Percentiles rank a stretch among this genome's conserved stretches.
Evolutionary conservation across 352 stramenopile genomes (phyloP).

Genomic region (Thalassiosira exigua): DNA sequence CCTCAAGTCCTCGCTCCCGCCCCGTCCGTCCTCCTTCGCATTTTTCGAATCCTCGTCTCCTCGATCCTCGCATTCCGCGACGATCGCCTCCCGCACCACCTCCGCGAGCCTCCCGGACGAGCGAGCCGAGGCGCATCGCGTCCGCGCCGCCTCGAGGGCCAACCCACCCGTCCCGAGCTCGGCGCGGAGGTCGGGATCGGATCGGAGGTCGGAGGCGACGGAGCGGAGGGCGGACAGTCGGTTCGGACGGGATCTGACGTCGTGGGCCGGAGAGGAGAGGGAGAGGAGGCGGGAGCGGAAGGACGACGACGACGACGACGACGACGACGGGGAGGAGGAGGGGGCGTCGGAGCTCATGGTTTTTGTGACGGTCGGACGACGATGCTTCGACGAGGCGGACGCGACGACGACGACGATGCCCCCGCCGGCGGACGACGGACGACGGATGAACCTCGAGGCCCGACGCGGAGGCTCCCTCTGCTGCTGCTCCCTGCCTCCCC

Average conservation of each 20-base stretch:
- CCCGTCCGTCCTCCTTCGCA: neutral
- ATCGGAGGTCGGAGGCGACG: neutral
- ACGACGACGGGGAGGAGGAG: too few relatives aligned
- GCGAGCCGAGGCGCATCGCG: conserved; percentile 15
- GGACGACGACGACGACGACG: too few relatives aligned
- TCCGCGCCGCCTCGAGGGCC: conserved; percentile 4
- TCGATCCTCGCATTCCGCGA: neutral
- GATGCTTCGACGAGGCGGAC: too few relatives aligned
- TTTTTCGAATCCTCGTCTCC: neutral
- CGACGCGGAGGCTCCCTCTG: too few relatives aligned
- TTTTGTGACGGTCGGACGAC: too few relatives aligned
- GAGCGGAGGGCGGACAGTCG: neutral
- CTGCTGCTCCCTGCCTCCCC: too few relatives aligned
- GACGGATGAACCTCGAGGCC: too few relatives aligned
- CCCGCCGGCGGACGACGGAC: too few relatives aligned
- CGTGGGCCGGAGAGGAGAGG: conserved; percentile 13
- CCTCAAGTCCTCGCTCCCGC: conserved; percentile 6
- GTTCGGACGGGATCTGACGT: neutral
- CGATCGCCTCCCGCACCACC: conserved; percentile 10
- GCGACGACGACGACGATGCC: too few relatives aligned
- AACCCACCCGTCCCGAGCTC: conserved; percentile 22
- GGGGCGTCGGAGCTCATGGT: too few relatives aligned
- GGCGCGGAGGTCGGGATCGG: neutral
- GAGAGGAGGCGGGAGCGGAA: conserved; percentile 11
- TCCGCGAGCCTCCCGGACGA: conserved; percentile 15